Base-by-base conservation (phyloP, 164 flowering plant species). In the Sedum album region DNA sequence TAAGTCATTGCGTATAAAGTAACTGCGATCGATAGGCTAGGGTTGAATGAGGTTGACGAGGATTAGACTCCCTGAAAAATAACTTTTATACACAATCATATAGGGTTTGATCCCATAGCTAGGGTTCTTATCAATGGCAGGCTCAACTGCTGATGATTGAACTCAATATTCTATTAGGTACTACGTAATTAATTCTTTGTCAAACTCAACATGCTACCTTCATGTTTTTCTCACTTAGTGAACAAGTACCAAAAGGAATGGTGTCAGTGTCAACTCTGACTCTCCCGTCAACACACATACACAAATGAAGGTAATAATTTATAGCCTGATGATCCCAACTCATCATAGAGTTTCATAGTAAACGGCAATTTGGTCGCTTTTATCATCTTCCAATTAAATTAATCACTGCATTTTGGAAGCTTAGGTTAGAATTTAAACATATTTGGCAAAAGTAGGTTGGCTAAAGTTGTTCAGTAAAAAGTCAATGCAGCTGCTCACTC, bases 371-470 rank as follows among this genome's bases (percentile, higher is more conserved):
- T 7, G 23, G 5, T 48, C 53, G 20, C 20, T 48, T 42, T 18
- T 18, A 48, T 41, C 46, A 9, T 41, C 46, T 41, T 41, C 60
- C 8, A 23, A 7, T 53, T 53, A 1, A 53, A 53, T 57, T 15
- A 26, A 4, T 57, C 31, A 11, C 62, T 57, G 62, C 33, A 28
- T 57, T 57, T 57, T 57, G 62, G 62, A 57, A 5, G 62, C 62
- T 26, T 57, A 57, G 20, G 62, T 57, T 57, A 57, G 62, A 57
- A 57, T 57, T 13, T 14, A 57, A 28, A 15, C 33, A 26, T 13
- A 57, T 57, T 26, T 28, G 62, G 62, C 62, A 57, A 57, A 53
- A 25, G 62, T 57, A 57, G 62, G 62, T 57, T 28, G 14, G 62
- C 26, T 28, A 14, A 21, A 57, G 35, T 57, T 57, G 33, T 28